Percentiles rank a stretch among this genome's conserved stretches.
These are phyloP conservation scores for Escallonia herrerae DNA, from an alignment of 129 eudicot genomes.

Conservation along the genomic window DNA sequence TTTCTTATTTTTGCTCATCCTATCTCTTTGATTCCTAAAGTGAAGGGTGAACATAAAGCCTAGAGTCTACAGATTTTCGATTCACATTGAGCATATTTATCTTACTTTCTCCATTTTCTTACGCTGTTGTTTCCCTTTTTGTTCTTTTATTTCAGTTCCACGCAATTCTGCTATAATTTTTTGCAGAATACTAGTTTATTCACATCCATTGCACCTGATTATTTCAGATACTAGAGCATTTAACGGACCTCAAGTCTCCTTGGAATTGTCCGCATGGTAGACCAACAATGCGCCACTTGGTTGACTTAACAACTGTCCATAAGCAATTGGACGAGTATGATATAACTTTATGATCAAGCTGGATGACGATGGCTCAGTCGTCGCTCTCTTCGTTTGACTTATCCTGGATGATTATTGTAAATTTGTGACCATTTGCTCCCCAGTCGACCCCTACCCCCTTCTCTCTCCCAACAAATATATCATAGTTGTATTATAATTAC, in stretches of 20 bases:
- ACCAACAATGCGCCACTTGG: slow-evolving; percentile 98
- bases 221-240: slow-evolving; percentile 69
- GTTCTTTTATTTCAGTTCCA: neutral
- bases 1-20: too few relatives aligned
- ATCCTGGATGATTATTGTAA: neutral
- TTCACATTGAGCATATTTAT: too few relatives aligned
- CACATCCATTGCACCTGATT: neutral
- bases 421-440: neutral
- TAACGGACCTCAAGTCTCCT: slow-evolving; percentile 77
- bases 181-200: neutral
- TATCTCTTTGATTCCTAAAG: too few relatives aligned
- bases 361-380: neutral
- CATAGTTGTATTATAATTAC: too few relatives aligned
- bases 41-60: too few relatives aligned
- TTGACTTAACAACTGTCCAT: slow-evolving; percentile 48
- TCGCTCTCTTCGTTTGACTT: neutral
- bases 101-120: too few relatives aligned
- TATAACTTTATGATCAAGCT: slow-evolving; percentile 10
- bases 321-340: slow-evolving; percentile 31
- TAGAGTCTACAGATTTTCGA: too few relatives aligned
- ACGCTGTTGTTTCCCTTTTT: too few relatives aligned
- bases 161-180: too few relatives aligned
- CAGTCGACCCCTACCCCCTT: too few relatives aligned
- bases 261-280: slow-evolving; percentile 99
- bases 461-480: too few relatives aligned